Evolutionary conservation across 176 grass and related monocot genomes (phyloP).

Genomic region (Musa itinerans): DNA sequence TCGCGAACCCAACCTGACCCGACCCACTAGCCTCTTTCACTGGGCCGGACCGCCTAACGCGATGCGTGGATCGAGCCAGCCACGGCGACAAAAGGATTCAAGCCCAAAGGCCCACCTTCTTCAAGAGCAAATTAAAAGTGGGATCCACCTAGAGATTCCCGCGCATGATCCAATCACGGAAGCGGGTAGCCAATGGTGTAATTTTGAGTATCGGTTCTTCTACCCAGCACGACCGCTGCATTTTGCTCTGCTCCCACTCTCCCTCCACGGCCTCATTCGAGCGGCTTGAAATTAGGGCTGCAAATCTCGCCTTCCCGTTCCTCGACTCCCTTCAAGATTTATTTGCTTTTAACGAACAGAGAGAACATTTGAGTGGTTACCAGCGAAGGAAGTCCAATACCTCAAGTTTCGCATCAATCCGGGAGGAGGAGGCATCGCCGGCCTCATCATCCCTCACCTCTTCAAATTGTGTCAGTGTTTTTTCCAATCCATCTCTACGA

Average conservation of each 20-base stretch:
- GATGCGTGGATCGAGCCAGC: too few species aligned
- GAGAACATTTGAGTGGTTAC: too few species aligned
- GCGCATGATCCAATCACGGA: background rate
- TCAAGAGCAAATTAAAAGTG: background rate
- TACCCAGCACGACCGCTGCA: too few species aligned
- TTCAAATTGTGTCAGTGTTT: slow-evolving; percentile 22
- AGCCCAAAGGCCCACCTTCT: too few species aligned
- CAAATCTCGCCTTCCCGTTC: background rate
- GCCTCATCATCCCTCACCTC: slow-evolving; percentile 34
- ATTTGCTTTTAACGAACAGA: background rate
- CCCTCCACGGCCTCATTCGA: background rate
- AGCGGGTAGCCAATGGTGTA: background rate
- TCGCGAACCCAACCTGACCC: too few species aligned
- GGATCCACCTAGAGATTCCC: background rate
- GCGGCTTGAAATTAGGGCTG: background rate
- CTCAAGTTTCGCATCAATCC: background rate
- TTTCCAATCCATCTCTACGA: too few species aligned
- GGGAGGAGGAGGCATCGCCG: slow-evolving; percentile 14
- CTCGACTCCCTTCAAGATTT: background rate
- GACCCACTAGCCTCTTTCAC: too few species aligned
- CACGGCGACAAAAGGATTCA: too few species aligned
- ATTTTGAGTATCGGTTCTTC: background rate
- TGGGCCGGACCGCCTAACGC: too few species aligned
- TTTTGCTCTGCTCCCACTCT: background rate
- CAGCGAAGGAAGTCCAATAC: slow-evolving; percentile 1